These are phyloP conservation scores for Globisporangium heterothallicum DNA, from an alignment of 352 stramenopile genomes.

Conservation along the genomic window DNA sequence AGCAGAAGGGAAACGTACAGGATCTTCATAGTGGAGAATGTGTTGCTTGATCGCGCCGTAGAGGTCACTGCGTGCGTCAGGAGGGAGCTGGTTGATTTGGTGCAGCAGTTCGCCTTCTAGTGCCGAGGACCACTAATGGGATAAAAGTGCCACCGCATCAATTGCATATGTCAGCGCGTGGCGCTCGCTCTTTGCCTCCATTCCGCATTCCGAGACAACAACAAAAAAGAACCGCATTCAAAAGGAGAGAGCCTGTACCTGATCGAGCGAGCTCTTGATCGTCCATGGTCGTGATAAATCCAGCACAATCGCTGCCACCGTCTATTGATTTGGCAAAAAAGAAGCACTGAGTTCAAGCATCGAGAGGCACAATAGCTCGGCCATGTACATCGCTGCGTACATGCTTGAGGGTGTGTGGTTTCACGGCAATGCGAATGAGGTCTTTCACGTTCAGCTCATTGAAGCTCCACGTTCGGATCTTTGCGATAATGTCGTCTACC, in stretches of 20 bases:
- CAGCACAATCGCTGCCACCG: conserved; percentile 56
- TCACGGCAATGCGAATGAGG: conserved; percentile 63
- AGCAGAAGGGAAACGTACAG: conserved; percentile 27
- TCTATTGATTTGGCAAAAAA: conserved; percentile 25
- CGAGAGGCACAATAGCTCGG: too few species aligned
- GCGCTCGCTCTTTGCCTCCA: too few species aligned
- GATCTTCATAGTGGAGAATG: conserved; percentile 73
- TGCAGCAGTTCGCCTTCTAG: conserved; percentile 64
- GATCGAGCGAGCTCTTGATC: conserved; percentile 75
- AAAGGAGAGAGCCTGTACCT: conserved; percentile 15
- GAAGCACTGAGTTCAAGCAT: too few species aligned
- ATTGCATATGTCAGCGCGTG: too few species aligned
- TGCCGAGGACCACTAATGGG: conserved; percentile 56
- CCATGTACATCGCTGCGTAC: conserved; percentile 12
- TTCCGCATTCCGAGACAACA: too few species aligned
- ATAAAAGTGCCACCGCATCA: too few species aligned
- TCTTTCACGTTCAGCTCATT: conserved; percentile 66
- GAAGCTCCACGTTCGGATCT: conserved; percentile 72
- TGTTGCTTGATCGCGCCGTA: conserved; percentile 66
- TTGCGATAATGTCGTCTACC: conserved; percentile 66
- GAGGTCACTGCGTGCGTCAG: conserved; percentile 48
- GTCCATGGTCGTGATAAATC: conserved; percentile 76
- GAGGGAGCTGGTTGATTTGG: conserved; percentile 60
- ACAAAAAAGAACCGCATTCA: neutral
- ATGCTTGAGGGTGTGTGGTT: conserved; percentile 47